Evolutionary conservation across 139 green algal species (phyloP).

Genomic region (Prasinococcaceae sp.): DNA sequence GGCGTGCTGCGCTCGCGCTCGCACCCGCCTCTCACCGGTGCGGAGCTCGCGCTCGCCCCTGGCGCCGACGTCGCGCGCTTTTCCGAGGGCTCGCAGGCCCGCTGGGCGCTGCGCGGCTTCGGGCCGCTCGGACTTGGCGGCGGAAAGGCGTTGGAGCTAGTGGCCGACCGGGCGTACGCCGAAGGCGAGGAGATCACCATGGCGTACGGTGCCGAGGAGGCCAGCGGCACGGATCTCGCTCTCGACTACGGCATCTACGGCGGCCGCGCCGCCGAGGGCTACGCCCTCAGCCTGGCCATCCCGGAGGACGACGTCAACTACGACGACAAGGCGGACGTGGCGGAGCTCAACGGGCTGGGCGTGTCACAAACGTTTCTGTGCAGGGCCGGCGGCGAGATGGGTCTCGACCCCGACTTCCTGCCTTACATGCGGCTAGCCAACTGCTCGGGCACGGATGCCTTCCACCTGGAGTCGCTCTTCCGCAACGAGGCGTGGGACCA

Average conservation of each 20-base stretch:
- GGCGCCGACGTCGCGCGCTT: conserved; percentile 50
- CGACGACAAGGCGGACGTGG: conserved; percentile 82
- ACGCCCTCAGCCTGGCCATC: conserved; percentile 55
- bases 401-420: conserved; percentile 42
- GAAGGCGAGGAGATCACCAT: conserved; percentile 13
- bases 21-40: conserved; percentile 47
- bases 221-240: conserved; percentile 13
- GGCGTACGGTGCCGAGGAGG: conserved; percentile 16
- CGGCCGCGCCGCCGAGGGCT: conserved; percentile 25
- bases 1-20: conserved; percentile 47
- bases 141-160: too few relatives aligned
- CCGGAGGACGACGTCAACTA: conserved; percentile 45
- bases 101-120: not conserved
- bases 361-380: conserved; percentile 27
- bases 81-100: not conserved
- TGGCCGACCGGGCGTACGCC: too few relatives aligned
- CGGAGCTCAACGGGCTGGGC: conserved; percentile 51
- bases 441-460: conserved; percentile 48
- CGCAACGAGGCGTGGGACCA: conserved; percentile 54
- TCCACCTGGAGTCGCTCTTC: conserved; percentile 81
- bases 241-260: conserved; percentile 17
- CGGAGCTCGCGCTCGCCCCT: conserved; percentile 55
- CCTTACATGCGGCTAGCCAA: conserved; percentile 69
- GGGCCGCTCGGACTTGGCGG: not conserved
- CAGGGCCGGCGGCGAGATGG: conserved; percentile 24